Evolutionary conservation across 352 stramenopile genomes (phyloP), one percentile per base, ranked within the genome.

Genomic region (Phytophthora hibernalis): DNA sequence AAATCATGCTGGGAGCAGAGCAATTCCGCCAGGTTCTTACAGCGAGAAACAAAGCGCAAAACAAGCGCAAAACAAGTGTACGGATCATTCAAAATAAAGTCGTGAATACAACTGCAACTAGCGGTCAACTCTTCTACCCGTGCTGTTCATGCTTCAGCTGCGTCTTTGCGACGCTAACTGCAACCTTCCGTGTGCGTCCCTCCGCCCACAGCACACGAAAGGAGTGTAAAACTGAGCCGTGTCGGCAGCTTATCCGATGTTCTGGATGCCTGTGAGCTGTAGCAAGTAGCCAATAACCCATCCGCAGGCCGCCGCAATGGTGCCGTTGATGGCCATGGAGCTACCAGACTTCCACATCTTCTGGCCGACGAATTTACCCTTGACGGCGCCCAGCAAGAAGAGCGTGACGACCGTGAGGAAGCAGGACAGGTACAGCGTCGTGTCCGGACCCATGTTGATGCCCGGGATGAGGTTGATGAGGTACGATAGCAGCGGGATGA

Each of bases 401-500:
- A 99, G 74, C 33, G 97, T 97, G 54, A 98, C 72, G 33, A 93
- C 92, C 5, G 96, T 98, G 13, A 98, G 82, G 47, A 96, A 73
- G 74, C 96, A 98, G n/a, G 96, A 97, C 44, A 89, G 51, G 72
- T 98, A 98, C 33, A 98, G 70, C 31, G 80, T 72, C n/a, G 89
- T 76, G 21, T 90, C 74, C 5, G 76, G 61, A 12, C 65, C 78
- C 72, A 95, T 85, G 9, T 74, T 44, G 24, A 95, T 56, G 5
- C 80, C 87, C 6, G 87, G 87, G 47, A 95, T 70, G 24, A 98
- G 64, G 55, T 97, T 89, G 5, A 96, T 50, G 7, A 98, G 84
- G 82, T 98, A 99, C 54, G 93, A 96, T 31, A 98, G 70, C 60
- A 99, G 72, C 21, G 96, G 96, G 45, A 98, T 84, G 16, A 96